phyloP scores from a whole-genome alignment of 805 yeast genomes.

The Saturnispora diversa region DNA sequence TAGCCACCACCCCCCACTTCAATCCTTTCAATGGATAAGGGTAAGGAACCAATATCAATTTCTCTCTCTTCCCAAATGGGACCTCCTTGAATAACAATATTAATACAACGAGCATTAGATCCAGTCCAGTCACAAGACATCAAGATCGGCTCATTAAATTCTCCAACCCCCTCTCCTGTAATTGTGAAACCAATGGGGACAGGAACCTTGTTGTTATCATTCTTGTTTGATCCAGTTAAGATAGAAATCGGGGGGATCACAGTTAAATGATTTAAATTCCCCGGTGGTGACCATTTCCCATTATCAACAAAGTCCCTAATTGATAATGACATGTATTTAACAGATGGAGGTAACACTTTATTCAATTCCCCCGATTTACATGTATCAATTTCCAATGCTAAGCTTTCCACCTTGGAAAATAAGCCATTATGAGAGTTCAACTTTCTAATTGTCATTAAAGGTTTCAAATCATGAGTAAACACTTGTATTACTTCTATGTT shows the following conservation, averaged over 20 bases:
- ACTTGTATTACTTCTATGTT: background rate
- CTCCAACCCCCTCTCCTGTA: background rate
- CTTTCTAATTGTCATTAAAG: background rate
- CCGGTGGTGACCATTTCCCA: background rate
- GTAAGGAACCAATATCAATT: slow-evolving; percentile 1
- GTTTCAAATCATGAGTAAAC: background rate
- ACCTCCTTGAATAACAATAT: background rate
- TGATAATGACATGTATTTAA: slow-evolving; percentile 6
- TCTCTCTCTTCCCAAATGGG: slow-evolving; percentile 1
- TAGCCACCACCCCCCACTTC: slow-evolving; percentile 6
- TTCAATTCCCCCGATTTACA: background rate
- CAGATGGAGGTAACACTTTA: slow-evolving; percentile 1
- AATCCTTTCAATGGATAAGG: slow-evolving; percentile 4
- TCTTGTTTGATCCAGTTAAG: background rate
- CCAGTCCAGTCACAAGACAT: slow-evolving; percentile 1
- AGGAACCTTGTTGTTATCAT: background rate
- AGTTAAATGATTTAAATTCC: background rate
- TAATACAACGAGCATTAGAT: slow-evolving; percentile 2
- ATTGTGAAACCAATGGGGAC: background rate
- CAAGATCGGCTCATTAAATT: slow-evolving; percentile 2
- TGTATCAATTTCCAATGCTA: background rate
- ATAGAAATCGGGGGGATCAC: background rate
- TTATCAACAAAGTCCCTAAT: background rate
- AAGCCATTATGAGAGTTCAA: background rate
- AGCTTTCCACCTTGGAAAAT: slow-evolving; percentile 4